Conservation (phyloP, 2,329 filamentous ascomycete species). For the Cercospora sp. region DNA sequence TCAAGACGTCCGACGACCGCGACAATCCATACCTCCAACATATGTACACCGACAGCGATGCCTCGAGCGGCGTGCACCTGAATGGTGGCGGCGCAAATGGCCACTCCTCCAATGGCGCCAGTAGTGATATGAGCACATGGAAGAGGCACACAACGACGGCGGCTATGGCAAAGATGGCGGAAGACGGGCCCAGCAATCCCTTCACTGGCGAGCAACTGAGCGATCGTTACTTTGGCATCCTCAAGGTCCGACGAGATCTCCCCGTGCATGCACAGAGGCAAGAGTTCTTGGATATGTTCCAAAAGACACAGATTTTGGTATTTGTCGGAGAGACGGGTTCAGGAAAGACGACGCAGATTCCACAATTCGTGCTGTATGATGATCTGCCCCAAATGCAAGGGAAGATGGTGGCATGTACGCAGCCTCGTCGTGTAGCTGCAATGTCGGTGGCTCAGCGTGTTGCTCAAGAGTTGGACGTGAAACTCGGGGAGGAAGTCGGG, state of each 20-base stretch:
- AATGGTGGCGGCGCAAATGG: constrained; percentile 31
- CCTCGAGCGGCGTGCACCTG: constrained; percentile 34
- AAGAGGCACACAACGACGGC: constrained; percentile 79
- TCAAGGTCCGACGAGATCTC: constrained; percentile 78
- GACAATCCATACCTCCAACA: constrained; percentile 91
- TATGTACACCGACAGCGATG: constrained; percentile 60
- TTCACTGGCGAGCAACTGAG: constrained; percentile 80
- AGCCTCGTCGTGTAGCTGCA: constrained; percentile 94
- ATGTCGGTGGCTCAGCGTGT: constrained; percentile 99
- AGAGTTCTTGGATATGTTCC: constrained; percentile 91
- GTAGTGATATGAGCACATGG: constrained; percentile 58
- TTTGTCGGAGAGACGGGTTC: constrained; percentile 99
- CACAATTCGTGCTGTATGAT: constrained; percentile 96
- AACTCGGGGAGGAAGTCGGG: constrained; percentile 88
- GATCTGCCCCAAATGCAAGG: constrained; percentile 82
- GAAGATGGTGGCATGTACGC: constrained; percentile 95
- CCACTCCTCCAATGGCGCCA: constrained; percentile 5
- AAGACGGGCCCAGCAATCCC: constrained; percentile 79
- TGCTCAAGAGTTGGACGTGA: constrained; percentile 92
- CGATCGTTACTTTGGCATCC: constrained; percentile 83
- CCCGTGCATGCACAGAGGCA: constrained; percentile 89
- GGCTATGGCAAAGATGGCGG: constrained; percentile 67
- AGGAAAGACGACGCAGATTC: constrained; percentile 98
- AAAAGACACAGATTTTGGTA: constrained; percentile 91
- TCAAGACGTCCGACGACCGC: constrained; percentile 58